Evolutionary conservation across 169 alveolate species (phyloP), one percentile per base, ranked within the genome.

Genomic region (Plasmodium knowlesi): DNA sequence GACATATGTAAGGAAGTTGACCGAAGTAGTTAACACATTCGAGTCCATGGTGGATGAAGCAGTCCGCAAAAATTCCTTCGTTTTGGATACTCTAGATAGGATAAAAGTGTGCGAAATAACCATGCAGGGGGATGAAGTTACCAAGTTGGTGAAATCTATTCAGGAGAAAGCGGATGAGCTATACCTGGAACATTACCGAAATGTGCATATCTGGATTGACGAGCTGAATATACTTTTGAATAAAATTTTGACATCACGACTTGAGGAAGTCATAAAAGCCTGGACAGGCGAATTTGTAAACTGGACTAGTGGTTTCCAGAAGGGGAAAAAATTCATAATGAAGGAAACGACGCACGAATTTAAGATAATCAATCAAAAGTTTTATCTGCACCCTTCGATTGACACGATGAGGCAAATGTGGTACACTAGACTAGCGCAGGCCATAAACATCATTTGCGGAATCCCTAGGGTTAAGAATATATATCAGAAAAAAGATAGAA

Each of bases 151-250:
- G n/a, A 91, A 91, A 91, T 79, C 96, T 43, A 96, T 98, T 67
- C 97, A 98, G 92, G 97, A 83, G 72, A 89, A 90, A 71, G 95
- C 95, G 54, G 97, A 95, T 41, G 97, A 97, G 46, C 94, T 98
- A 25, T 95, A 86, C 32, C 95, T 97, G 67, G 96, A 96, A 83
- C 98, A 96, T 83, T 97, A 93, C 73, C 97, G 98, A 46, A 98
- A 98, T 92, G 92, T 98, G 4, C 96, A 96, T 72, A 84, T 95
- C 28, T 98, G 99, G 99, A 98, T 98, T n/a, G 96, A 96, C 19
- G 98, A 96, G 76, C 83, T 98, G 2, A 98, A 98, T 84, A 43
- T 67, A 30, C 95, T 96, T 92, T 95, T 98, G 92, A 98, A 97
- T 93, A 86, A 72, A 14, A 97, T 97, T 30, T 92, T 98, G 67